phyloP scores from a whole-genome alignment of 768 basidiomycete genomes.

The Lenzites betulinus region DNA sequence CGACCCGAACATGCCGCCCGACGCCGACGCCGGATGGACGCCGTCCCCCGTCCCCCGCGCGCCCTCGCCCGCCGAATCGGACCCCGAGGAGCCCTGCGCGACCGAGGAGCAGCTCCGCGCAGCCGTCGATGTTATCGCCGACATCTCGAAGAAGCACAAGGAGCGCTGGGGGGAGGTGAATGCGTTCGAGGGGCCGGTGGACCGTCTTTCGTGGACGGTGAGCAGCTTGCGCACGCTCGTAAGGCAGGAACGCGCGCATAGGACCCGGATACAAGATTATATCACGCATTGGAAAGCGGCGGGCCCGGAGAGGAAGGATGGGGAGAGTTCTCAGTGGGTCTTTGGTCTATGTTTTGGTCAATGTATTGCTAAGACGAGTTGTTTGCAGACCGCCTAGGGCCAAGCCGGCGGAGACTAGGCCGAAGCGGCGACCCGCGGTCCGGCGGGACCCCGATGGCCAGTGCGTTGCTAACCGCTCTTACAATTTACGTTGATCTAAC shows the following conservation, averaged over 20 bases:
- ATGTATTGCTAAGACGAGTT: no score
- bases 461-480: background rate
- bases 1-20: background rate
- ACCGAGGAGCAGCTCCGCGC: constrained; percentile 1
- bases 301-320: constrained; percentile 5
- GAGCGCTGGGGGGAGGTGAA: background rate
- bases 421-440: background rate
- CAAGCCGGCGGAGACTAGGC: background rate
- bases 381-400: background rate
- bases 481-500: background rate
- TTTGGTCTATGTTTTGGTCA: no score
- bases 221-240: constrained; percentile 1
- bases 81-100: background rate
- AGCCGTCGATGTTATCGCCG: constrained; percentile 6
- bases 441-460: background rate
- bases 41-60: background rate
- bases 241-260: constrained; percentile 7
- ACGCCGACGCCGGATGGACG: background rate
- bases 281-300: constrained; percentile 5
- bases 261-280: constrained; percentile 5
- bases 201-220: background rate
- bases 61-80: background rate
- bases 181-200: background rate
- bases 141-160: constrained; percentile 4
- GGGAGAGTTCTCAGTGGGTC: no score